These are phyloP conservation scores for Penicillium crystallinum DNA, from an alignment of 495 filamentous ascomycete genomes.

Conservation along the genomic window DNA sequence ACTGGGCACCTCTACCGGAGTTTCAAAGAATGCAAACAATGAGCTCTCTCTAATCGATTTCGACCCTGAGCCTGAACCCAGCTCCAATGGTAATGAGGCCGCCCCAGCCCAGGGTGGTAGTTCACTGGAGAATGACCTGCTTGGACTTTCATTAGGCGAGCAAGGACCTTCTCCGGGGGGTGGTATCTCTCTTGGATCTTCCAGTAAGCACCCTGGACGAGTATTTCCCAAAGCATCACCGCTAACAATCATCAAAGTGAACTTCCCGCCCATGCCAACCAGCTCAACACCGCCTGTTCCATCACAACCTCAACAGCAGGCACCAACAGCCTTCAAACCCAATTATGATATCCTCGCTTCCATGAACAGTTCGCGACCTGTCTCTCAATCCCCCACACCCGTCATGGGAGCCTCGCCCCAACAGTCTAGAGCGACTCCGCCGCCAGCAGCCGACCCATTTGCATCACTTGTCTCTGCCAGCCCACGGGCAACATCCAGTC, in stretches of 20 bases:
- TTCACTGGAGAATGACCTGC: conserved; percentile 59
- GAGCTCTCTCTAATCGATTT: conserved; percentile 95
- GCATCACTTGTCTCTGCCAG: conserved; percentile 60
- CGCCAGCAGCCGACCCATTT: conserved; percentile 56
- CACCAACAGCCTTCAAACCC: conserved; percentile 37
- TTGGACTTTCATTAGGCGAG: conserved; percentile 64
- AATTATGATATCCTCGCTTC: conserved; percentile 62
- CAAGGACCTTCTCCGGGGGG: conserved; percentile 63
- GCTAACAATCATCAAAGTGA: conserved; percentile 12
- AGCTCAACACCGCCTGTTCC: conserved; percentile 23
- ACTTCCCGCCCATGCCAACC: conserved; percentile 20
- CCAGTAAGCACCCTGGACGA: conserved; percentile 52
- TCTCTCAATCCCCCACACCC: conserved; percentile 49
- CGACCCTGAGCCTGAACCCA: conserved; percentile 59
- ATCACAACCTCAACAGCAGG: conserved; percentile 30
- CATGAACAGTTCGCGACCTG: conserved; percentile 36
- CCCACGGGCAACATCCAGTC: conserved; percentile 35
- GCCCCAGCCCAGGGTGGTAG: conserved; percentile 30
- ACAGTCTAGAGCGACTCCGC: conserved; percentile 35
- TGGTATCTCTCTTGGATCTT: conserved; percentile 78
- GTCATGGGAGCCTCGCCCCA: conserved; percentile 25
- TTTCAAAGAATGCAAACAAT: conserved; percentile 68
- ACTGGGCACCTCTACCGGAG: conserved; percentile 63
- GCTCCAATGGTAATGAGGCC: conserved; percentile 43
- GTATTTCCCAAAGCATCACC: conserved; percentile 26